Evolutionary conservation across 495 filamentous ascomycete species (phyloP).

Genomic region (Trichoderma parareesei): DNA sequence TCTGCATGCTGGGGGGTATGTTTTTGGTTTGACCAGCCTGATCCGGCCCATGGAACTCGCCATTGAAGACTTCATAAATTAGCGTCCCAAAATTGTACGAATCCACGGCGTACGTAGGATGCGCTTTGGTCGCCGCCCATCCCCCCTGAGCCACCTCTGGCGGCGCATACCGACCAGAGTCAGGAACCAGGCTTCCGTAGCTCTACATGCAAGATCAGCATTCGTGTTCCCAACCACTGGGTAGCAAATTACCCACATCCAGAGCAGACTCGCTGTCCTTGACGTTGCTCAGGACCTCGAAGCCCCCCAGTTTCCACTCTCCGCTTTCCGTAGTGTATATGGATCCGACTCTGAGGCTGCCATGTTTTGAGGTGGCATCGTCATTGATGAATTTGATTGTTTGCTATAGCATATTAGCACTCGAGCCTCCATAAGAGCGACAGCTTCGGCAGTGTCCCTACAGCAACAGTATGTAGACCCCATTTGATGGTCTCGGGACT

Average conservation of each 20-base stretch:
- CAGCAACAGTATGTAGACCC: slow-evolving; percentile 81
- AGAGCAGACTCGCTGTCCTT: slow-evolving; percentile 92
- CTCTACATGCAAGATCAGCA: slow-evolving; percentile 38
- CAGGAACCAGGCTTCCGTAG: slow-evolving; percentile 79
- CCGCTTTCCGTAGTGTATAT: slow-evolving; percentile 91
- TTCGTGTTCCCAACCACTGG: background rate
- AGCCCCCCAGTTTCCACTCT: slow-evolving; percentile 93
- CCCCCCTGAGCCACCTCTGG: slow-evolving; percentile 80
- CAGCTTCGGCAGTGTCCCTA: slow-evolving; percentile 30
- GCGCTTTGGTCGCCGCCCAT: slow-evolving; percentile 81
- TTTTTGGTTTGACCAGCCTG: slow-evolving; percentile 78
- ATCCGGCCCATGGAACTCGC: slow-evolving; percentile 59
- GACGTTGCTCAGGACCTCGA: slow-evolving; percentile 87
- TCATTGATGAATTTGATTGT: slow-evolving; percentile 94
- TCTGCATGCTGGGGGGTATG: slow-evolving; percentile 78
- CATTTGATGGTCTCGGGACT: slow-evolving; percentile 89
- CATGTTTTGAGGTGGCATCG: slow-evolving; percentile 85
- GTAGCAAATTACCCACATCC: slow-evolving; percentile 52
- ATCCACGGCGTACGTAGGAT: slow-evolving; percentile 74
- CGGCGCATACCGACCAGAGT: slow-evolving; percentile 69
- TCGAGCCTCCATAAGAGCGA: background rate
- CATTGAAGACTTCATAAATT: slow-evolving; percentile 89
- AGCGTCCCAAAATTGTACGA: slow-evolving; percentile 78
- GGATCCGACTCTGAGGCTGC: slow-evolving; percentile 72
- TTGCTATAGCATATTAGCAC: slow-evolving; percentile 43